Conservation (phyloP, 1,139 yeast species). For the Schizosaccharomyces versatilis region DNA sequence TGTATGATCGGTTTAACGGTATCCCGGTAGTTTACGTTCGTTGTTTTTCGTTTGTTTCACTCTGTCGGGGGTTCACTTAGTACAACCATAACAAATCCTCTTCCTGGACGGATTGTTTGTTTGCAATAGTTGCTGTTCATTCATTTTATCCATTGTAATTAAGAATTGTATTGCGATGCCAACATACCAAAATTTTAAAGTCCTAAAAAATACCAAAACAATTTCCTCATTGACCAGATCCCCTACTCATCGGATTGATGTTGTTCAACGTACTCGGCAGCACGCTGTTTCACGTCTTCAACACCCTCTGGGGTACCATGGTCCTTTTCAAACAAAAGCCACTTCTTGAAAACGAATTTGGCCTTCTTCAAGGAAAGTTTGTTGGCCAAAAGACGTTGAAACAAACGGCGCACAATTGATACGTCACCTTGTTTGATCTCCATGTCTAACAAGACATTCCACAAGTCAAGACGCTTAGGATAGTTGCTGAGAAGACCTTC, state of each 20-base stretch:
- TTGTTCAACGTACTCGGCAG: constrained; percentile 42
- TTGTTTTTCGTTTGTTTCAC: no score
- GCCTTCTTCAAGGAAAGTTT: constrained; percentile 80
- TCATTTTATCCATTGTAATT: no score
- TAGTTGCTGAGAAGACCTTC: constrained; percentile 81
- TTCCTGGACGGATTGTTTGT: no score
- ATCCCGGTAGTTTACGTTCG: no score
- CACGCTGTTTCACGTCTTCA: constrained; percentile 78
- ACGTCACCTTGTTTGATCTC: constrained; percentile 48
- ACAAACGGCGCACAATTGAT: constrained; percentile 38
- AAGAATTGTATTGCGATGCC: no score
- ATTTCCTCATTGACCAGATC: no score
- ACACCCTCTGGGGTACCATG: constrained; percentile 45
- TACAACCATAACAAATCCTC: no score
- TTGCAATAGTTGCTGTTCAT: no score
- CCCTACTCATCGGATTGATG: background rate
- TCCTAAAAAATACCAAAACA: no score
- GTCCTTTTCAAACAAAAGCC: constrained; percentile 39
- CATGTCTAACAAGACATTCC: constrained; percentile 89
- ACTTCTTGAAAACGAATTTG: constrained; percentile 78
- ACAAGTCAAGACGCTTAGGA: constrained; percentile 75
- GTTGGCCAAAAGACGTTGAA: constrained; percentile 51
- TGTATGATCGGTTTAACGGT: no score
- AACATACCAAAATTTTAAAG: no score
- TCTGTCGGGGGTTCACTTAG: no score